Conservation (phyloP, 2,329 filamentous ascomycete genomes). For the Periconia sp. region DNA sequence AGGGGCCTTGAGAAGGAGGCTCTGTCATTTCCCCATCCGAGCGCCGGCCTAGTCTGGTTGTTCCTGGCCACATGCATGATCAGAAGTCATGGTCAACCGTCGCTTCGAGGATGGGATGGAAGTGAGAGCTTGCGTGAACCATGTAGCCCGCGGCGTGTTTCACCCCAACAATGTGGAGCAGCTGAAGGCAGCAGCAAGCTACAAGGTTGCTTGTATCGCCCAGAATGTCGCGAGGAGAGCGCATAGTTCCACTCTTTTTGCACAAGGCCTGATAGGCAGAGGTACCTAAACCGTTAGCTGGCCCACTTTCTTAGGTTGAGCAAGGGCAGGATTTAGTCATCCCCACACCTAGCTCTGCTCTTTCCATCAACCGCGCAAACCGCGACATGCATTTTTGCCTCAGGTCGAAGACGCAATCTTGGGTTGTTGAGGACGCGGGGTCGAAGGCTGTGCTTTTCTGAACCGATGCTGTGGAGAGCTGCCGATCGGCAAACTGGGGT, state of each 20-base stretch:
- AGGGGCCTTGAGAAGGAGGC: conserved; percentile 30
- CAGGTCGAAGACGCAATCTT: no score
- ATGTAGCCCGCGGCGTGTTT: no score
- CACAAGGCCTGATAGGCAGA: conserved; percentile 23
- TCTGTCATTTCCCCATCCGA: conserved; percentile 42
- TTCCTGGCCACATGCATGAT: conserved; percentile 28
- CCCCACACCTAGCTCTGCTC: conserved; percentile 5
- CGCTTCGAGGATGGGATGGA: no score
- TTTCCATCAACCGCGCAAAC: conserved; percentile 36
- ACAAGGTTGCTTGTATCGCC: conserved; percentile 12
- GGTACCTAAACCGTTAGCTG: conserved; percentile 20
- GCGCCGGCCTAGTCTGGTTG: conserved; percentile 27
- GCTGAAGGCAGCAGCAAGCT: conserved; percentile 5
- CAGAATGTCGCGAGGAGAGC: conserved; percentile 13
- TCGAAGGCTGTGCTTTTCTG: conserved; percentile 9
- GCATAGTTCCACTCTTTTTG: conserved; percentile 23
- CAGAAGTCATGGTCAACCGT: neutral
- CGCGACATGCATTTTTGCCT: conserved; percentile 22
- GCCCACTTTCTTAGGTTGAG: conserved; percentile 14
- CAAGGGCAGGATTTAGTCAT: conserved; percentile 9
- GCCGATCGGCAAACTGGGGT: conserved; percentile 37
- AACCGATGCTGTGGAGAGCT: conserved; percentile 4
- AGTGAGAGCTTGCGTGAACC: no score
- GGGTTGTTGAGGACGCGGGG: conserved; percentile 13
- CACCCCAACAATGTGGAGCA: conserved; percentile 11